A percentile compares a stretch with the other conserved stretches of the same genome.
phyloP scores from a whole-genome alignment of 2,329 filamentous ascomycete species.

The Teratosphaeria zuluensis region DNA sequence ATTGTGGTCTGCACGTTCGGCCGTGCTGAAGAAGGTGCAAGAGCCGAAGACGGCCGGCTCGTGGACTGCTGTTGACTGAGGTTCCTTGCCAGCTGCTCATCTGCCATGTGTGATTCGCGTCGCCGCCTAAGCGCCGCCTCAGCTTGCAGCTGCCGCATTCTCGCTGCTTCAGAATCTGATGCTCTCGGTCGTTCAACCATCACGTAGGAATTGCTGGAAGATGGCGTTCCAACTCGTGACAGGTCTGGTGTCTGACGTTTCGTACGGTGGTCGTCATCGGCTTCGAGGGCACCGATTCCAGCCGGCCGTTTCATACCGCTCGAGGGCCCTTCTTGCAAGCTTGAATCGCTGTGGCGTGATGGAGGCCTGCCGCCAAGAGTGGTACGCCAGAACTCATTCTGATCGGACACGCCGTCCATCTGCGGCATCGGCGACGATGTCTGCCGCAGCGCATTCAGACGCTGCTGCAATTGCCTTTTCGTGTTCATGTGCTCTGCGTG shows the following conservation, averaged over 20 bases:
- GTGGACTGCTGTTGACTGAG: conserved; percentile 13
- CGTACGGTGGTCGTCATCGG: conserved; percentile 10
- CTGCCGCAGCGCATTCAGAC: conserved; percentile 6
- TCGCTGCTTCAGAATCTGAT: neutral
- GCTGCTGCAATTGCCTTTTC: conserved; percentile 13
- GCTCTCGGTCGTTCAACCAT: conserved; percentile 6
- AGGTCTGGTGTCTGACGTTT: conserved; percentile 23
- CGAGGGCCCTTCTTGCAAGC: conserved; percentile 5
- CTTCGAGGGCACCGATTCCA: conserved; percentile 4
- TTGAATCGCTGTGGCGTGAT: conserved; percentile 3
- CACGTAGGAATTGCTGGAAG: conserved; percentile 16
- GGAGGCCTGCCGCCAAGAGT: conserved; percentile 10
- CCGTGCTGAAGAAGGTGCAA: conserved; percentile 12
- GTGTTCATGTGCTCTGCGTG: conserved; percentile 13
- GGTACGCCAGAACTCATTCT: conserved; percentile 9
- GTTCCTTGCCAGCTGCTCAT: conserved; percentile 16
- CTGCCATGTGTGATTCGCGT: conserved; percentile 2
- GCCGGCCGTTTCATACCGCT: conserved; percentile 1
- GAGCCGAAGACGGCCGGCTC: conserved; percentile 4
- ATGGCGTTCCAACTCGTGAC: conserved; percentile 16
- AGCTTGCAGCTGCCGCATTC: conserved; percentile 4
- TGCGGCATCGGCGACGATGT: conserved; percentile 1
- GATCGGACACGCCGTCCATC: conserved; percentile 9
- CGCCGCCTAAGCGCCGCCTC: conserved; percentile 8
- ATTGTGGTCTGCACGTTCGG: conserved; percentile 22